phyloP scores from a whole-genome alignment of 2,329 filamentous ascomycete genomes.

The Nothophaeocryptopus gaeumannii region DNA sequence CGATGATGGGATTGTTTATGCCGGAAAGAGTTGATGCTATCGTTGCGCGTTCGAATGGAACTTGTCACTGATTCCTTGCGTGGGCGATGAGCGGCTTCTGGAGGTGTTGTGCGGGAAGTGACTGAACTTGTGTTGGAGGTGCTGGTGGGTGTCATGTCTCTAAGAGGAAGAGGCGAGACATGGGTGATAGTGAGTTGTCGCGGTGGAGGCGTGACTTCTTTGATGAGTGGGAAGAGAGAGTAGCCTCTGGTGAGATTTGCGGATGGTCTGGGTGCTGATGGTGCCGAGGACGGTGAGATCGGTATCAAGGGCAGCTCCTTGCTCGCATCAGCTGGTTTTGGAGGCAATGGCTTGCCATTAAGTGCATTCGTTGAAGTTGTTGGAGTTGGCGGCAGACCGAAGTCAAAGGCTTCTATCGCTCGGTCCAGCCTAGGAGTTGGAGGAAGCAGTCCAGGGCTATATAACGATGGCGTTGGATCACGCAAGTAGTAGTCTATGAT shows the following conservation, averaged over 20 bases:
- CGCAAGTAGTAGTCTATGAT: constrained; percentile 33
- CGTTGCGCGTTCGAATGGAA: constrained; percentile 28
- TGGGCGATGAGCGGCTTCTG: constrained; percentile 24
- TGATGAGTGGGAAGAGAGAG: constrained; percentile 29
- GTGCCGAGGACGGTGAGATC: constrained; percentile 15
- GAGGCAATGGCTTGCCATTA: background rate
- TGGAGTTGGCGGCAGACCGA: constrained; percentile 24
- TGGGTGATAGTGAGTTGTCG: constrained; percentile 8
- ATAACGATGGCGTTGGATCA: constrained; percentile 21
- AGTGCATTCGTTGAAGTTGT: constrained; percentile 4
- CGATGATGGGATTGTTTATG: constrained; percentile 7
- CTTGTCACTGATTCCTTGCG: constrained; percentile 28
- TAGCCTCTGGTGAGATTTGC: constrained; percentile 22
- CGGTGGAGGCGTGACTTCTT: constrained; percentile 22
- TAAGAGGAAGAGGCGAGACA: constrained; percentile 1
- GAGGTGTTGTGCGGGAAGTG: constrained; percentile 7
- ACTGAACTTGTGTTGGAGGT: constrained; percentile 1
- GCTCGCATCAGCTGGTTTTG: background rate
- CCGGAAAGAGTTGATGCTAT: constrained; percentile 27
- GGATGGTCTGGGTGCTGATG: background rate
- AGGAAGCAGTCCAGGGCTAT: constrained; percentile 22
- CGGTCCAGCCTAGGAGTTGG: constrained; percentile 24
- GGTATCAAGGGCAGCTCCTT: constrained; percentile 15
- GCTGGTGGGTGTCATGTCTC: constrained; percentile 3
- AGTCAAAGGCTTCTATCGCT: constrained; percentile 32